phyloP scores from a whole-genome alignment of 768 basidiomycete species.

The Clathrus columnatus region DNA sequence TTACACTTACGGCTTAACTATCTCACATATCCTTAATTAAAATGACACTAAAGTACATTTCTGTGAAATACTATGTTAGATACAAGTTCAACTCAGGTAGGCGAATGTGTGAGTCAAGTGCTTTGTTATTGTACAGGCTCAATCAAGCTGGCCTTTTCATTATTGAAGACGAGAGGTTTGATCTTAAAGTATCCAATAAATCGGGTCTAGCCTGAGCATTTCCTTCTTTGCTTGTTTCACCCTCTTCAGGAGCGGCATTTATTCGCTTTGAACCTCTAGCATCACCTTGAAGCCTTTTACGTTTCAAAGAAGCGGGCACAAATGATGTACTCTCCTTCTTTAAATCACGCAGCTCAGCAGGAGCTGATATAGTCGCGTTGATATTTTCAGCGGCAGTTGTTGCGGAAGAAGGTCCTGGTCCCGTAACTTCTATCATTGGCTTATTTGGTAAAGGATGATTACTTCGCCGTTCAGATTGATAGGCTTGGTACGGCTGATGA shows the following conservation, averaged over 20 bases:
- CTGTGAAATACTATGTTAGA: too few relatives aligned
- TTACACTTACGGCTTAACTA: too few relatives aligned
- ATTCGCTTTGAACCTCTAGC: conserved; percentile 33
- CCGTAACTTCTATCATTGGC: conserved; percentile 9
- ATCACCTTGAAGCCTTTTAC: conserved; percentile 39
- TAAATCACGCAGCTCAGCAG: conserved; percentile 81
- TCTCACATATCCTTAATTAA: too few relatives aligned
- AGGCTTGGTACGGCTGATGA: conserved; percentile 71
- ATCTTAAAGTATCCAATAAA: conserved; percentile 51
- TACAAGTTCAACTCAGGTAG: too few relatives aligned
- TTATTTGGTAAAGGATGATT: conserved; percentile 15
- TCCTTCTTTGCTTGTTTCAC: conserved; percentile 22
- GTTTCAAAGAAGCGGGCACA: conserved; percentile 73
- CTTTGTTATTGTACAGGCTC: too few relatives aligned
- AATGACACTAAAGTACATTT: too few relatives aligned
- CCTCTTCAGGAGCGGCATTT: conserved; percentile 53
- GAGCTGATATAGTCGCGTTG: conserved; percentile 72
- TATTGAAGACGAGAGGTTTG: conserved; percentile 44
- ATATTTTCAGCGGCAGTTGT: conserved; percentile 28
- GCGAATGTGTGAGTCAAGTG: too few relatives aligned
- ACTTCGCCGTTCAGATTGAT: conserved; percentile 38
- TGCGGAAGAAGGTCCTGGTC: conserved; percentile 11
- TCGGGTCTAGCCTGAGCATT: conserved; percentile 48
- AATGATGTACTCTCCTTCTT: conserved; percentile 94
- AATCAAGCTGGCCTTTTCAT: too few relatives aligned